Conservation (phyloP, 2,329 filamentous ascomycete genomes). For the Beauveria australis region DNA sequence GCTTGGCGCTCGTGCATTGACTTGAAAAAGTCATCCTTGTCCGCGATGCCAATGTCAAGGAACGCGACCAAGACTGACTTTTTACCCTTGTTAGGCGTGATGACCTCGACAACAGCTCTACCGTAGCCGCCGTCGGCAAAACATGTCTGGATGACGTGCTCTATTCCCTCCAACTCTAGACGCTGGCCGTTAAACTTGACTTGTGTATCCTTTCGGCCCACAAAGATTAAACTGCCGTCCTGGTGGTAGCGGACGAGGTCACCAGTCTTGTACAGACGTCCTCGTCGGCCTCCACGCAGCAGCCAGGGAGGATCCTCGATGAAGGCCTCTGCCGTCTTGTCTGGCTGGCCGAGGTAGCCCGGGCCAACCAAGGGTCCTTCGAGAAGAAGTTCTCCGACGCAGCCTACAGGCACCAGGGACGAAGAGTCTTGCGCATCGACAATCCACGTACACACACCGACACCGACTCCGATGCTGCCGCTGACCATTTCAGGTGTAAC, state of each 20-base stretch:
- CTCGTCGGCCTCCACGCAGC: not conserved
- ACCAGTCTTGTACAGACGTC: constrained; percentile 17
- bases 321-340: constrained; percentile 18
- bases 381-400: constrained; percentile 15
- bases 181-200: constrained; percentile 48
- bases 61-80: not conserved
- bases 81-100: not conserved
- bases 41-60: not conserved
- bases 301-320: constrained; percentile 1
- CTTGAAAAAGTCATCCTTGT: not conserved
- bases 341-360: constrained; percentile 12
- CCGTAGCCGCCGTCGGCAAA: not conserved
- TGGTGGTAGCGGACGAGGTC: constrained; percentile 31
- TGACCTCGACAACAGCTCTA: not conserved
- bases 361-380: constrained; percentile 14
- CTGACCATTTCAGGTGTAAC: not conserved
- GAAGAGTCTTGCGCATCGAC: constrained; percentile 4
- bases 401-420: constrained; percentile 12
- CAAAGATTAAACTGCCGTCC: constrained; percentile 27
- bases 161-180: constrained; percentile 32
- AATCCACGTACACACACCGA: constrained; percentile 5
- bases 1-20: not conserved
- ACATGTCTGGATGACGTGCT: constrained; percentile 10
- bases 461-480: constrained; percentile 10
- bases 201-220: constrained; percentile 45